Percentiles rank a stretch among this genome's conserved stretches.
phyloP scores from a whole-genome alignment of 192 early-diverging fungal species.

The Lunasporangiospora selenospora region DNA sequence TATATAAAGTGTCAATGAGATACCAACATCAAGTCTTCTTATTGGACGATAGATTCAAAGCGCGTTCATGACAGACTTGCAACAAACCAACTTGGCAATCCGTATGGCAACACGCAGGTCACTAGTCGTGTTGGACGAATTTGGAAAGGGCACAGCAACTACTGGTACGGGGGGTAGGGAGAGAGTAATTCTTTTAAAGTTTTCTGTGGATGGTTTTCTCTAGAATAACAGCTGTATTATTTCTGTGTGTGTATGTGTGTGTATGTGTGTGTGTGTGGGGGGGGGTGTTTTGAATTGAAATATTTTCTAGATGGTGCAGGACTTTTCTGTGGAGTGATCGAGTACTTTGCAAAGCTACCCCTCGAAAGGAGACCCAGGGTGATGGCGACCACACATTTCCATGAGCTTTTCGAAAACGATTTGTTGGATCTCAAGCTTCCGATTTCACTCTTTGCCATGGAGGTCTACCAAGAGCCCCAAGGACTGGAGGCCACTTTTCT shows the following conservation, averaged over 20 bases:
- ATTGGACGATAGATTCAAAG: constrained; percentile 70
- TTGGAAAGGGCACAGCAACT: constrained; percentile 80
- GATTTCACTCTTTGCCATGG: constrained; percentile 62
- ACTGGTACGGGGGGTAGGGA: constrained; percentile 42
- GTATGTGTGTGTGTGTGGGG: constrained; percentile 43
- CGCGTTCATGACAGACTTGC: constrained; percentile 75
- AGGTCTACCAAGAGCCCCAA: constrained; percentile 52
- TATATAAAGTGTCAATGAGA: no score
- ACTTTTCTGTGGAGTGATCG: constrained; percentile 75
- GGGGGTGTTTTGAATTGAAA: constrained; percentile 50
- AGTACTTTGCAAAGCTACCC: constrained; percentile 55
- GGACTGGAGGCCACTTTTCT: constrained; percentile 62
- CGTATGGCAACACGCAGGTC: constrained; percentile 56
- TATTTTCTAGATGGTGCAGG: constrained; percentile 73
- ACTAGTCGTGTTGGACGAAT: constrained; percentile 81
- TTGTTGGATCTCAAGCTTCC: constrained; percentile 50
- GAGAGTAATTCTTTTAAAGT: not conserved
- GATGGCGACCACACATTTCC: constrained; percentile 88
- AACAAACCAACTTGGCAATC: constrained; percentile 65
- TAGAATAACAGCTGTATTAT: not conserved
- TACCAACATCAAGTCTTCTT: no score
- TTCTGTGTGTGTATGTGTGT: not conserved
- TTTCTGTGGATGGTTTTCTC: no score
- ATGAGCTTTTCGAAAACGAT: constrained; percentile 63
- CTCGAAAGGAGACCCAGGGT: constrained; percentile 65